Evolutionary conservation across 2,329 filamentous ascomycete genomes (phyloP), one percentile per base, ranked within the genome.

Genomic region (Daldinia eschscholtzii): DNA sequence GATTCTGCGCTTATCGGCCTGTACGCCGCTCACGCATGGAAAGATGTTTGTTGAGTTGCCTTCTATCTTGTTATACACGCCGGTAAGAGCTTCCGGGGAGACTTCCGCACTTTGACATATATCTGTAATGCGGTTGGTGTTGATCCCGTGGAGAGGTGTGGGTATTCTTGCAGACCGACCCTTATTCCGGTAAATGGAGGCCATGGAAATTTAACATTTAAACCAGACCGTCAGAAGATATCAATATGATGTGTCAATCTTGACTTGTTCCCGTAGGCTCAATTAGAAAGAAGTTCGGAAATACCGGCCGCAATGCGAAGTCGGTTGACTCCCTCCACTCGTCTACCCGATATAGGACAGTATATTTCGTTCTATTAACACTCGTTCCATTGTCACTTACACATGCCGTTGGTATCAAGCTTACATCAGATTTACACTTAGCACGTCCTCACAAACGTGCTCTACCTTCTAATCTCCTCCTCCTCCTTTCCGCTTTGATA

Each of bases 381-480:
- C 46, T 52, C 20, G 44, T 12, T 48, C 20, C 20, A 48, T 48
- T 33, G 15, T 2, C n/a, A 33, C 30, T 55, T 33, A 37, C 18
- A 42, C 13, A 57, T 42, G 37, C 37, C 13, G 15, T 30, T 57
- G 37, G 53, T 57, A 39, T 57, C 35, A 57, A 41, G 37, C 52
- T 35, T 30, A 35, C 57, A 64, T 61, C 30, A 42, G 35, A 60
- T 65, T 35, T 58, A 63, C 46, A 64, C 44, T 26, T 28, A 42
- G 15, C 35, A 37, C 26, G 18, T 28, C n/a, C 28, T 78, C 72
- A 88, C 74, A 88, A 77, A 76, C 84, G 83, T 68, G 88, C 83
- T 76, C 85, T 80, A 30, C 83, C 83, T 67, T 86, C 84, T 71
- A 87, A 75, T 65, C 81, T 83, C 73, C 86, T 80, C 73, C 83